Base-by-base conservation (phyloP, 2,329 filamentous ascomycete species). In the Aureobasidium sp. region DNA sequence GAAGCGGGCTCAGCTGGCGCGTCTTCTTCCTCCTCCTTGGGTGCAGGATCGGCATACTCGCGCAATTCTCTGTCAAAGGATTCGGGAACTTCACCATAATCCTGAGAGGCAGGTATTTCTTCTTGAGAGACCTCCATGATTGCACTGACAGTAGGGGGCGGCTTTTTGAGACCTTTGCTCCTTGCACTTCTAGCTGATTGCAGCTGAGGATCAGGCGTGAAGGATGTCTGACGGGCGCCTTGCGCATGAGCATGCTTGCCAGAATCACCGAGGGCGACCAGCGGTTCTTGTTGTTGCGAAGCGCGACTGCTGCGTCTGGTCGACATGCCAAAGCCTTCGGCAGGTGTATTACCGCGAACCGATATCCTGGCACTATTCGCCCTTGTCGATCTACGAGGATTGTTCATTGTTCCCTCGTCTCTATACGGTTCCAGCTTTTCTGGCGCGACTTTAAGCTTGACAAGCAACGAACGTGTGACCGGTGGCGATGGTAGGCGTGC, bases 231-330 rank as follows among this genome's bases (percentile, higher is more conserved):
- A 65, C 78, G 75, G 64, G 82, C 77, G 36, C 57, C 45, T 11
- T 84, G 75, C 5, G 83, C 76, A 60, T 82, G 72, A 63, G 79
- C 77, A 70, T 86, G 83, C 63, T 77, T 80, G 20, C 84, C 84
- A 8, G 83, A 85, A 65, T 83, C 80, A 3, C 83, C 82, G 48
- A 87, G 73, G 17, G 80, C 82, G 49, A 84, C 74, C 15, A 86
- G 78, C 37, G 82, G 79, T 39, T 82, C 79, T 29, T 82, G 79
- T 6, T 31, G n/a, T 4, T 80, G 75, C 27, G 80, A 84, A 20
- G 84, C 77, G 49, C 85, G 83, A 69, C 82, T 85, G 65, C 80
- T 85, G 64, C 83, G 79, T 65, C 84, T 76, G 42, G 74, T 76
- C 9, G 64, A 66, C 20, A 61, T 64, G 6, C 66, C 64, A 49